Conservation (phyloP, 441 rosid species). For the Populus hybrid region DNA sequence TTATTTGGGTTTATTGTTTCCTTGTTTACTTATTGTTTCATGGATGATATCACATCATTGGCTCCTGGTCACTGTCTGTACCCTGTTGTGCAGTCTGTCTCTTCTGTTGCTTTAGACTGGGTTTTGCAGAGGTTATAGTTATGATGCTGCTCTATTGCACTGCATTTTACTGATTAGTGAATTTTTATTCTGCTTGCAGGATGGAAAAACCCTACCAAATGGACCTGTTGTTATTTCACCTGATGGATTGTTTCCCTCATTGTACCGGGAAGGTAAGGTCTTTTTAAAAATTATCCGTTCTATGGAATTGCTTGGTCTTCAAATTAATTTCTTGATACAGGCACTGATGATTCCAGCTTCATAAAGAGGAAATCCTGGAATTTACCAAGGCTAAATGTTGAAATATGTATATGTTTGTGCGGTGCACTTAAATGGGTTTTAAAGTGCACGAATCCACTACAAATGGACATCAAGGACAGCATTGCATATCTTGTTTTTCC, state of each 20-base stretch:
- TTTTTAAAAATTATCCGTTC: not conserved
- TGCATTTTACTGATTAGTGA: not conserved
- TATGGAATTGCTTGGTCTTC: not conserved
- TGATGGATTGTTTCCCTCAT: slow-evolving; percentile 81
- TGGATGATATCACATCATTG: not conserved
- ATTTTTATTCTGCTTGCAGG: slow-evolving; percentile 41
- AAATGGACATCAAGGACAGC: not conserved
- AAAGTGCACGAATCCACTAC: not conserved
- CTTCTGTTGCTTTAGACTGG: not conserved
- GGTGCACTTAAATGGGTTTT: not conserved
- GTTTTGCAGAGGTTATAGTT: not conserved
- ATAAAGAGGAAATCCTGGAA: not conserved
- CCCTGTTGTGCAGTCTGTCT: not conserved
- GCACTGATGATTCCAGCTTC: not conserved
- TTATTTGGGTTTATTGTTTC: not conserved
- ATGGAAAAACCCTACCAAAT: slow-evolving; percentile 75
- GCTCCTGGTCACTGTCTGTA: not conserved
- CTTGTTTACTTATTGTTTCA: not conserved
- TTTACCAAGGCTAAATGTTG: not conserved
- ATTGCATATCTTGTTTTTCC: not conserved
- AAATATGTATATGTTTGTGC: not conserved
- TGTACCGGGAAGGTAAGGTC: slow-evolving; percentile 74
- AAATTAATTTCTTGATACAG: not conserved
- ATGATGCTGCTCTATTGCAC: not conserved
- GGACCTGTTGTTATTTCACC: slow-evolving; percentile 93